Evolutionary conservation across 108 stramenopile species (phyloP).

Genomic region (Mayamaea pseudoterrestris): DNA sequence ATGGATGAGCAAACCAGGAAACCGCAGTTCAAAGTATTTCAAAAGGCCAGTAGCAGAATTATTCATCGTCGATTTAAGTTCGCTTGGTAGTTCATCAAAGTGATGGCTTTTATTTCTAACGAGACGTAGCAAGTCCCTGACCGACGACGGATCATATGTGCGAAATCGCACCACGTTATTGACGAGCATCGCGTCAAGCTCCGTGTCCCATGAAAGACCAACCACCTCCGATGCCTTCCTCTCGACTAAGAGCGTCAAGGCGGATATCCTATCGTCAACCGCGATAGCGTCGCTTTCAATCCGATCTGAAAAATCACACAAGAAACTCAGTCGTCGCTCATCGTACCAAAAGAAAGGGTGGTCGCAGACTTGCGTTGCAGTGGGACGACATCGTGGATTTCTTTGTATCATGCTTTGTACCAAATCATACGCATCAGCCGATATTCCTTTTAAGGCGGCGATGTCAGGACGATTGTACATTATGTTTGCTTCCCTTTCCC

Average conservation of each 20-base stretch:
- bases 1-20: constrained; percentile 85
- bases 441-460: constrained; percentile 43
- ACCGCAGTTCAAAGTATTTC: constrained; percentile 62
- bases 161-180: constrained; percentile 72
- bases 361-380: constrained; percentile 74
- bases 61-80: constrained; percentile 36
- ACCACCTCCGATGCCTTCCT: constrained; percentile 64
- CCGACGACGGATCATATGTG: constrained; percentile 84
- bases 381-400: constrained; percentile 72
- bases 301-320: constrained; percentile 85
- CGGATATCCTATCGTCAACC: not conserved
- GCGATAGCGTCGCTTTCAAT: constrained; percentile 38
- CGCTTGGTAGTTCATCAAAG: constrained; percentile 75
- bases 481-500: constrained; percentile 93
- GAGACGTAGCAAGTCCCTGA: constrained; percentile 81
- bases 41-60: constrained; percentile 47
- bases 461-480: constrained; percentile 67
- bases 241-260: constrained; percentile 51
- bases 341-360: constrained; percentile 92
- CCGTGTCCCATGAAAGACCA: constrained; percentile 78
- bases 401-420: constrained; percentile 69
- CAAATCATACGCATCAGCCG: constrained; percentile 73
- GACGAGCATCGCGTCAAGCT: constrained; percentile 65
- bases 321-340: constrained; percentile 65
- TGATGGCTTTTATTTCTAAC: constrained; percentile 95